Evolutionary conservation across 2,329 filamentous ascomycete species (phyloP).

Genomic region (Colletotrichum sp.): DNA sequence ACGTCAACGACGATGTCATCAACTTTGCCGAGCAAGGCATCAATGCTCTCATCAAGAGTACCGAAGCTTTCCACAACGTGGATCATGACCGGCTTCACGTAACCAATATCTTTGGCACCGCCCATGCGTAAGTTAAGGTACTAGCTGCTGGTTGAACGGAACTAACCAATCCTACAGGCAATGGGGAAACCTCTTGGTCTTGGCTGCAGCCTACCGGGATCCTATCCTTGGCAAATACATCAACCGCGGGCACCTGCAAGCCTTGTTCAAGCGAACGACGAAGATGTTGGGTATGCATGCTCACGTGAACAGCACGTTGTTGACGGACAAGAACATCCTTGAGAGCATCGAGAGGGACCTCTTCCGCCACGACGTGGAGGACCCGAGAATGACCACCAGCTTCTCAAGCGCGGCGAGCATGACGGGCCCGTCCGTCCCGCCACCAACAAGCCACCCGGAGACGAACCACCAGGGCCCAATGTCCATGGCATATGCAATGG

Average conservation of each 20-base stretch:
- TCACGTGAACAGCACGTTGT: conserved; percentile 76
- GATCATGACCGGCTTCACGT: conserved; percentile 75
- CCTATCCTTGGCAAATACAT: conserved; percentile 65
- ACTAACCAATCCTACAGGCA: conserved; percentile 61
- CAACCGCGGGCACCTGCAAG: conserved; percentile 56
- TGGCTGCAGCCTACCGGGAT: conserved; percentile 80
- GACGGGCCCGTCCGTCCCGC: neutral
- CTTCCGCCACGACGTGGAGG: conserved; percentile 33
- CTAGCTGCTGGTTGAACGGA: neutral
- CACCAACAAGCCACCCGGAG: neutral
- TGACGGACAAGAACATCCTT: conserved; percentile 77
- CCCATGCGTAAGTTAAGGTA: conserved; percentile 81
- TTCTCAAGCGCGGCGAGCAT: conserved; percentile 39
- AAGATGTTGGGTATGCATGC: conserved; percentile 73
- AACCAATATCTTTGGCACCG: conserved; percentile 95
- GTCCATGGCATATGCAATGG: conserved; percentile 7
- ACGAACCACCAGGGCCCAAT: neutral
- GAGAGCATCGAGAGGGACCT: conserved; percentile 56
- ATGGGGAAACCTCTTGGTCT: conserved; percentile 95
- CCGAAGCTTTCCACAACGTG: conserved; percentile 76
- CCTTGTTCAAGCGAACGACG: conserved; percentile 76
- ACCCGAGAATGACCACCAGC: conserved; percentile 32
- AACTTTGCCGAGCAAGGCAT: conserved; percentile 68
- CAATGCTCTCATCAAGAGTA: conserved; percentile 81
- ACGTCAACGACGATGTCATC: conserved; percentile 52